phyloP scores from a whole-genome alignment of 2,329 filamentous ascomycete species.

The Zymoseptoria passerinii region DNA sequence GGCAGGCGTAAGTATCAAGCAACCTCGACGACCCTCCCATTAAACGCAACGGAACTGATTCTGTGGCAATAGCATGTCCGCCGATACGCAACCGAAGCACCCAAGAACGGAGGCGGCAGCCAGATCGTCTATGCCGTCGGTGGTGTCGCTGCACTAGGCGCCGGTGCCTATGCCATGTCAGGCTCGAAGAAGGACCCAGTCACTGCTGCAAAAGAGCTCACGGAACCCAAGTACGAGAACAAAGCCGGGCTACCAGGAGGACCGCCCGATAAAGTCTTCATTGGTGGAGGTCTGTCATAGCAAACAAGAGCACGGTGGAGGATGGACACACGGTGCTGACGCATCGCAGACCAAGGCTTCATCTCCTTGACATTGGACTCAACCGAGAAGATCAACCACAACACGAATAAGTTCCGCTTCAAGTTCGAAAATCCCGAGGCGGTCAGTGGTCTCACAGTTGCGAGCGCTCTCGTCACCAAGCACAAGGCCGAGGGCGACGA shows the following conservation, averaged over 20 bases:
- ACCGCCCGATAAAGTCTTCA: conserved; percentile 51
- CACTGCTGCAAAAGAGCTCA: conserved; percentile 18
- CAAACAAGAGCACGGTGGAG: neutral
- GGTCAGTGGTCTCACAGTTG: conserved; percentile 71
- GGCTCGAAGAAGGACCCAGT: conserved; percentile 21
- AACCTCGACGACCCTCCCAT: conserved; percentile 6
- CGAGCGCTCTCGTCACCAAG: conserved; percentile 85
- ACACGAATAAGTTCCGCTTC: conserved; percentile 90
- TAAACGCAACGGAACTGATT: neutral
- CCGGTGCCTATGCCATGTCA: conserved; percentile 39
- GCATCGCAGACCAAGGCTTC: conserved; percentile 67
- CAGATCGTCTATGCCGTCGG: conserved; percentile 48
- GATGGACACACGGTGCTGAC: neutral
- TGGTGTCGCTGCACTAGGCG: conserved; percentile 52
- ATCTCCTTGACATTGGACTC: conserved; percentile 70
- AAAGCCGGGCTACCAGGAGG: conserved; percentile 29
- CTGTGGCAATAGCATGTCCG: conserved; percentile 48
- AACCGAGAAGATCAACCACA: conserved; percentile 77
- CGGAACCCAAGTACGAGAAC: conserved; percentile 31
- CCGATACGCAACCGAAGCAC: conserved; percentile 61
- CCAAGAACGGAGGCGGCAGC: conserved; percentile 49
- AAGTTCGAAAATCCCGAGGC: conserved; percentile 74
- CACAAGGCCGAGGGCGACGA: conserved; percentile 74
- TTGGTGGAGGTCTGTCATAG: conserved; percentile 48
- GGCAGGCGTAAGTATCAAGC: conserved; percentile 28